Evolutionary conservation across 768 basidiomycete genomes (phyloP).

Genomic region (Rhizopogon vinicolor): DNA sequence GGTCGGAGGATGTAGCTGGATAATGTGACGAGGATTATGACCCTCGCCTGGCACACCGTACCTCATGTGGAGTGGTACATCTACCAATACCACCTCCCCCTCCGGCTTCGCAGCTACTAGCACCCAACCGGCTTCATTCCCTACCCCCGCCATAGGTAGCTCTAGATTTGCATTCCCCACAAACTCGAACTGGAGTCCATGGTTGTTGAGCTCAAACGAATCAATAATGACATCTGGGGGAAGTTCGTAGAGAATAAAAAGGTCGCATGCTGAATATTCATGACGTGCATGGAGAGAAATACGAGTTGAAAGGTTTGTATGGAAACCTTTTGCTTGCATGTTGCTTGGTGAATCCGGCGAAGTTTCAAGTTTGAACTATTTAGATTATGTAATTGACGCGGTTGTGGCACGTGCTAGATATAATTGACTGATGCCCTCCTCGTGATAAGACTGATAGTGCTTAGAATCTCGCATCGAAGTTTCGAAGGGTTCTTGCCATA

Average conservation of each 20-base stretch:
- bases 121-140: conserved; percentile 16
- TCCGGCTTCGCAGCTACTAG: conserved; percentile 24
- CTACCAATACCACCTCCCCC: conserved; percentile 14
- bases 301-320: conserved; percentile 23
- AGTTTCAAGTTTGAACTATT: too few relatives aligned
- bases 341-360: conserved; percentile 4
- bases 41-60: conserved; percentile 29
- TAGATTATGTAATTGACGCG: conserved; percentile 3
- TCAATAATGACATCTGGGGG: conserved; percentile 40
- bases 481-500: not conserved
- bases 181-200: conserved; percentile 27
- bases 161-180: conserved; percentile 38
- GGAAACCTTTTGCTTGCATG: conserved; percentile 23
- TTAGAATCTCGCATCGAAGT: not conserved
- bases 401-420: conserved; percentile 9
- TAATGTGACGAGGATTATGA: conserved; percentile 9
- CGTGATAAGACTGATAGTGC: not conserved
- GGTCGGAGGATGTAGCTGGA: conserved; percentile 21
- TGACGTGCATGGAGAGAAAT: conserved; percentile 8
- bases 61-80: conserved; percentile 41
- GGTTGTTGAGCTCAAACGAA: conserved; percentile 36
- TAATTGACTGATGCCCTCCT: not conserved
- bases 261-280: conserved; percentile 16
- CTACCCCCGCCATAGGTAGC: conserved; percentile 34
- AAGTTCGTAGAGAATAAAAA: conserved; percentile 31